A percentile compares a stretch with the other conserved stretches of the same genome.
Evolutionary conservation across 768 basidiomycete species (phyloP).

Genomic region (Suillus placidus): DNA sequence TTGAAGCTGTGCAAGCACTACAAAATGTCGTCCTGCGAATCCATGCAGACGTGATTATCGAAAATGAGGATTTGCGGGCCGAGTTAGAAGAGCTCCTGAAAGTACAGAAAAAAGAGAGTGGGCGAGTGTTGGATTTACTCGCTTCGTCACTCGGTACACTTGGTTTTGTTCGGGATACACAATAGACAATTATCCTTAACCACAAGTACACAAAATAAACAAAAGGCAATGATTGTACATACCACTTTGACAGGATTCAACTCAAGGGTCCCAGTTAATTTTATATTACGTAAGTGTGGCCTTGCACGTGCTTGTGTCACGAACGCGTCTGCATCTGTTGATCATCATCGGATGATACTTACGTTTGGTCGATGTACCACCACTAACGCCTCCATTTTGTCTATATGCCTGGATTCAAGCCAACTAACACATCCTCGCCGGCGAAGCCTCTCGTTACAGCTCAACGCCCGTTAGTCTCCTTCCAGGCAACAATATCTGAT

Average conservation of each 20-base stretch:
- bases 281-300: constrained; percentile 1
- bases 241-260: background rate
- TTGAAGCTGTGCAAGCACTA: constrained; percentile 92
- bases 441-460: constrained; percentile 32
- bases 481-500: constrained; percentile 31
- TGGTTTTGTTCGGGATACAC: constrained; percentile 70
- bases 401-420: constrained; percentile 49
- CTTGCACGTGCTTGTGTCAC: constrained; percentile 23
- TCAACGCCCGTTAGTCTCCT: constrained; percentile 11
- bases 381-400: constrained; percentile 8
- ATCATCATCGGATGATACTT: constrained; percentile 6
- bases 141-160: constrained; percentile 75
- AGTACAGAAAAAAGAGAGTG: constrained; percentile 78
- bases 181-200: constrained; percentile 35
- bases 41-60: constrained; percentile 81
- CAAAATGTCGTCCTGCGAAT: constrained; percentile 81
- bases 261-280: too few relatives aligned
- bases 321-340: constrained; percentile 19
- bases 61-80: constrained; percentile 62
- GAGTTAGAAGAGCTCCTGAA: constrained; percentile 60
- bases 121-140: constrained; percentile 73
- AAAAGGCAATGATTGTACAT: background rate
- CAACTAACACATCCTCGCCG: constrained; percentile 52
- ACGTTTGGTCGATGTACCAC: constrained; percentile 7
- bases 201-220: background rate